Conservation (phyloP, 495 filamentous ascomycete species). For the Aspergillus conjunctus region DNA sequence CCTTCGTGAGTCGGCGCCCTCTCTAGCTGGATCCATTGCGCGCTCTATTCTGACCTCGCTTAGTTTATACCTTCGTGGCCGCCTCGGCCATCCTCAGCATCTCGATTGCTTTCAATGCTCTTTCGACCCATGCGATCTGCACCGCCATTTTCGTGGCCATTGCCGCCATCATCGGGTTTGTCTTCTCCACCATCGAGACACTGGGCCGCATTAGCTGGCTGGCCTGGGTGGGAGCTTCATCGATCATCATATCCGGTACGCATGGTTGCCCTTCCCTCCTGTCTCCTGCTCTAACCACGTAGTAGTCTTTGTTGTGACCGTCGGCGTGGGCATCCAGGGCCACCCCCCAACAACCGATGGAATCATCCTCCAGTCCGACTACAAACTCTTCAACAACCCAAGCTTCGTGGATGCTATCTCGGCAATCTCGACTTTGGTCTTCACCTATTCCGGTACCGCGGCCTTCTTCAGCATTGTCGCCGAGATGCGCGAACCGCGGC, state of each 20-base stretch:
- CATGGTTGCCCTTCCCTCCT: too few relatives aligned
- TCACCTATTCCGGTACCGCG: conserved; percentile 62
- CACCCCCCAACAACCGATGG: conserved; percentile 34
- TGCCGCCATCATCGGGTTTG: conserved; percentile 33
- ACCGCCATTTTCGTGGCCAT: conserved; percentile 49
- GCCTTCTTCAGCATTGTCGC: conserved; percentile 73
- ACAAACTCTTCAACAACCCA: conserved; percentile 32
- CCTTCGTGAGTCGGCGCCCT: conserved; percentile 43
- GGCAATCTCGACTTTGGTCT: conserved; percentile 51
- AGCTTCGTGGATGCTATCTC: conserved; percentile 48
- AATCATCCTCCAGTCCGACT: conserved; percentile 35
- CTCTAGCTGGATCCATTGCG: too few relatives aligned
- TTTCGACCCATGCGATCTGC: conserved; percentile 65
- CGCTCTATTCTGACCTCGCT: too few relatives aligned
- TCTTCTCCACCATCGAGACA: conserved; percentile 38
- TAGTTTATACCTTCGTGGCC: conserved; percentile 51
- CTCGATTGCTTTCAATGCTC: conserved; percentile 65
- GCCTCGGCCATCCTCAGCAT: conserved; percentile 61
- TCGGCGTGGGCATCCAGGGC: conserved; percentile 59
- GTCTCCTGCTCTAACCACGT: too few relatives aligned
- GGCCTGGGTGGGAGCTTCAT: conserved; percentile 36
- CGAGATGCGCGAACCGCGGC: conserved; percentile 68
- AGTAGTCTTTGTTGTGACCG: conserved; percentile 69
- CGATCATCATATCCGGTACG: too few relatives aligned
- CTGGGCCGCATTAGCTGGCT: conserved; percentile 42